These are phyloP conservation scores for Wallacemonas sp. DNA, from an alignment of 208 protist species.

Conservation along the genomic window DNA sequence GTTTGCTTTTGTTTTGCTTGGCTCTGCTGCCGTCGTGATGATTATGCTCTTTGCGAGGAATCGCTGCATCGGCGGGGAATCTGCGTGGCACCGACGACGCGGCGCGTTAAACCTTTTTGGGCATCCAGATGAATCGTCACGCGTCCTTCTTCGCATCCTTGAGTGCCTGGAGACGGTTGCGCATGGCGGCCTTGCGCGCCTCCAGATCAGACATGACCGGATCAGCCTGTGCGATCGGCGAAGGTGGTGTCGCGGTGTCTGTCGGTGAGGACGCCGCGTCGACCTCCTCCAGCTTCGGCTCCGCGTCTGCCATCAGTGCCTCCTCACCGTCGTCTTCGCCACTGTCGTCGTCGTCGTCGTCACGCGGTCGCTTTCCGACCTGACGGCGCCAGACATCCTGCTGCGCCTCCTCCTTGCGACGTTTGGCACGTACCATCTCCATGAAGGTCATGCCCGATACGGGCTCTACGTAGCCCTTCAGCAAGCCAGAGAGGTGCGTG, in stretches of 20 bases:
- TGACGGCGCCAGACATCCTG: slow-evolving; percentile 12
- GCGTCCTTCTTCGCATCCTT: slow-evolving; percentile 27
- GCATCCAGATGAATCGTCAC: no score
- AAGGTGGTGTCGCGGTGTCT: background rate
- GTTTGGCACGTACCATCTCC: slow-evolving; percentile 17
- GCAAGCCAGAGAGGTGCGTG: slow-evolving; percentile 22
- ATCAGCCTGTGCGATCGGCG: background rate
- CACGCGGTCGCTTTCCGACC: slow-evolving; percentile 24
- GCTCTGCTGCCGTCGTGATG: no score
- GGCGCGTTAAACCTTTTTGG: no score
- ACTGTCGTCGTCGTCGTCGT: slow-evolving; percentile 18
- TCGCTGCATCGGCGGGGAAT: no score
- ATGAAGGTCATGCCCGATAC: slow-evolving; percentile 19
- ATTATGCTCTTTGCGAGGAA: no score
- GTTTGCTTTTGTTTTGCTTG: no score
- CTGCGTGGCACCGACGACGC: no score
- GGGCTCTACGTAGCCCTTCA: slow-evolving; percentile 39
- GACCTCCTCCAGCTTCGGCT: background rate
- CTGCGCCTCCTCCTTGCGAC: slow-evolving; percentile 22
- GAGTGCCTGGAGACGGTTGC: slow-evolving; percentile 49
- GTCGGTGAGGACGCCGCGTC: background rate
- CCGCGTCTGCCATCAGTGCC: background rate
- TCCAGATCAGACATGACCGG: slow-evolving; percentile 31
- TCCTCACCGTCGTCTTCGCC: background rate
- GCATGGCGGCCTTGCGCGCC: slow-evolving; percentile 47